phyloP scores from a whole-genome alignment of 2,329 filamentous ascomycete genomes.

The Verticillium zaregamsianum region DNA sequence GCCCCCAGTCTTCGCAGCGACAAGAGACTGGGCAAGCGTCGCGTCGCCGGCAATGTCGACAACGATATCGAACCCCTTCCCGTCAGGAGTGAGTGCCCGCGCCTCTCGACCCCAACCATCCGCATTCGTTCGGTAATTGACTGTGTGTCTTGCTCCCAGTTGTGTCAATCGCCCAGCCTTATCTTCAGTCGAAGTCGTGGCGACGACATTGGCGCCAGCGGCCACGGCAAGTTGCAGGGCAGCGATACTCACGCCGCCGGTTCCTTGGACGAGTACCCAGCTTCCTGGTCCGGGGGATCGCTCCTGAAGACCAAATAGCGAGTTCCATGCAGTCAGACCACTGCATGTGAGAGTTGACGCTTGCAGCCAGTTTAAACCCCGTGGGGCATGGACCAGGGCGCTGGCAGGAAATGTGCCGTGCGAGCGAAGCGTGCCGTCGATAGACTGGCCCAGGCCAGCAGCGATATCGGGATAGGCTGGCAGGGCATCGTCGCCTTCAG shows the following conservation, averaged over 20 bases:
- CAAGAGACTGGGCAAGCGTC: slow-evolving; percentile 54
- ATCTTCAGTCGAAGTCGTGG: slow-evolving; percentile 52
- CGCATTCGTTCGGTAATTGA: slow-evolving; percentile 56
- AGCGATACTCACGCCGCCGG: slow-evolving; percentile 32
- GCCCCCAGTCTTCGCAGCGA: slow-evolving; percentile 36
- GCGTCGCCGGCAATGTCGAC: slow-evolving; percentile 62
- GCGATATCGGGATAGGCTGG: slow-evolving; percentile 8
- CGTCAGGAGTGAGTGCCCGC: slow-evolving; percentile 38
- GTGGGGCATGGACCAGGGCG: slow-evolving; percentile 50
- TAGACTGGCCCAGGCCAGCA: slow-evolving; percentile 51
- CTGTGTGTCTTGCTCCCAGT: slow-evolving; percentile 52
- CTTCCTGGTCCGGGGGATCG: slow-evolving; percentile 30
- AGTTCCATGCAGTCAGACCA: slow-evolving; percentile 47
- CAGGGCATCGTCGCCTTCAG: background rate
- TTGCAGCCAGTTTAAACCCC: slow-evolving; percentile 28
- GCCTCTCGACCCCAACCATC: slow-evolving; percentile 56
- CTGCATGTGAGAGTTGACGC: slow-evolving; percentile 45
- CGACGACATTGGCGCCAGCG: slow-evolving; percentile 48
- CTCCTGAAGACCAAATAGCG: slow-evolving; percentile 40
- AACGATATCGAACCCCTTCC: slow-evolving; percentile 55
- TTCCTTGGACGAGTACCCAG: slow-evolving; percentile 33
- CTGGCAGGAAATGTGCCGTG: slow-evolving; percentile 54
- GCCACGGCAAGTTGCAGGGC: slow-evolving; percentile 35
- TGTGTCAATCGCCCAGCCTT: slow-evolving; percentile 49
- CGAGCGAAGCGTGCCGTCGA: slow-evolving; percentile 55